Percentiles rank a stretch among this genome's conserved stretches.
These are phyloP conservation scores for Globisporangium sylvaticum DNA, from an alignment of 352 stramenopile genomes.

Conservation along the genomic window DNA sequence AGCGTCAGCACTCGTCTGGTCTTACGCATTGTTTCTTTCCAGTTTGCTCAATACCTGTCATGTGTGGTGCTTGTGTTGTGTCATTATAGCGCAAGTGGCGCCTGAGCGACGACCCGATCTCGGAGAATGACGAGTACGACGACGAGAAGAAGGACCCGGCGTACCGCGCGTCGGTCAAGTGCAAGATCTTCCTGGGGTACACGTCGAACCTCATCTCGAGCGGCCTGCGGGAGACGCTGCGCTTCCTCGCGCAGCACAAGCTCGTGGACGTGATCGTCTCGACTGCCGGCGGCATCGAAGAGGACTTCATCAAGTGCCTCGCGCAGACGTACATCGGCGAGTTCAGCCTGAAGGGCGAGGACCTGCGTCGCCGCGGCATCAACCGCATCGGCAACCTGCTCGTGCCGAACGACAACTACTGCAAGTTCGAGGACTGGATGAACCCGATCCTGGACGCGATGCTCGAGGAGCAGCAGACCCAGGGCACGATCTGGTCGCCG, in stretches of 20 bases:
- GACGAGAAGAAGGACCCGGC: conserved; percentile 75
- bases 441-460: conserved; percentile 96
- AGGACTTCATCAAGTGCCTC: conserved; percentile 99
- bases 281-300: conserved; percentile 90
- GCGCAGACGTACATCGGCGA: conserved; percentile 97
- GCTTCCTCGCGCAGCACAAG: conserved; percentile 97
- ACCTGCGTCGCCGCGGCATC: conserved; percentile 94
- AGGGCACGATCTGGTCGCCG: conserved; percentile 93
- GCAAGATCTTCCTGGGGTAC: conserved; percentile 99
- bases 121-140: conserved; percentile 89
- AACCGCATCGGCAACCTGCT: conserved; percentile 99
- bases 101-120: conserved; percentile 91
- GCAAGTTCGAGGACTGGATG: conserved; percentile 97
- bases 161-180: conserved; percentile 86
- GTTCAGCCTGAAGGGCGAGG: conserved; percentile 93
- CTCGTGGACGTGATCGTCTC: conserved; percentile 98
- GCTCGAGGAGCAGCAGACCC: conserved; percentile 95
- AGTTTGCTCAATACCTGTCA: no score
- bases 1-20: not conserved
- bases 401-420: conserved; percentile 99
- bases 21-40: no score
- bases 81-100: conserved; percentile 89
- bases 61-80: not conserved
- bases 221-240: conserved; percentile 96
- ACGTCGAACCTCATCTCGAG: conserved; percentile 99